Percentiles rank a stretch among this genome's conserved stretches.
phyloP scores from a whole-genome alignment of 164 flowering plant genomes.

The Warburgia ugandensis region DNA sequence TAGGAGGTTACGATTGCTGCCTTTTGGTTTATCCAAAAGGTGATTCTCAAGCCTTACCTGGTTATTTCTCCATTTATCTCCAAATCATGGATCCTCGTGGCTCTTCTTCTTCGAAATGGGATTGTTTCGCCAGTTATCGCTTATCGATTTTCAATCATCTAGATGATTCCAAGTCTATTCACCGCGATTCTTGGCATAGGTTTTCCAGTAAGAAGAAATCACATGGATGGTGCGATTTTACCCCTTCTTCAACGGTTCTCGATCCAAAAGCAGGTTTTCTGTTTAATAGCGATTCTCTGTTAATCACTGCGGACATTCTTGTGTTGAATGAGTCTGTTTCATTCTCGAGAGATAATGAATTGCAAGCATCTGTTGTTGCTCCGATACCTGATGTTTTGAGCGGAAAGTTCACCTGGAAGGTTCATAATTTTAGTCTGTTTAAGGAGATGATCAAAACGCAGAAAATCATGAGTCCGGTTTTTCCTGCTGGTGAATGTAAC shows the following conservation, averaged over 20 bases:
- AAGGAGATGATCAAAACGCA: conserved; percentile 95
- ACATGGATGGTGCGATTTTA: conserved; percentile 97
- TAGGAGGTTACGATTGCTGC: conserved; percentile 90
- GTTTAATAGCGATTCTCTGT: conserved; percentile 38
- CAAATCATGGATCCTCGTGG: conserved; percentile 90
- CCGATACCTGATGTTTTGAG: conserved; percentile 60
- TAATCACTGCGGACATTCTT: conserved; percentile 79
- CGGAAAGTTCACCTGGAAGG: conserved; percentile 95
- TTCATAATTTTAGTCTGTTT: conserved; percentile 82
- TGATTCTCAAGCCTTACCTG: conserved; percentile 89
- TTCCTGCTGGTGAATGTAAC: conserved; percentile 92
- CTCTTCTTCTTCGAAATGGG: conserved; percentile 80
- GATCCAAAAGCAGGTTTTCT: conserved; percentile 64
- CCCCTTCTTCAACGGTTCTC: conserved; percentile 52
- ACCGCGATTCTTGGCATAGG: conserved; percentile 88
- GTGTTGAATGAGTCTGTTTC: conserved; percentile 66
- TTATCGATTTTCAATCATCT: conserved; percentile 52
- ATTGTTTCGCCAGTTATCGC: conserved; percentile 82
- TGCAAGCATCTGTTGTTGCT: conserved; percentile 11
- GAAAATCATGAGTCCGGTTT: conserved; percentile 95
- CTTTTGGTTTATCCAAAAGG: conserved; percentile 86
- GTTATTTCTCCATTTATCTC: conserved; percentile 74
- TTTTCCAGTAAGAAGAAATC: conserved; percentile 90
- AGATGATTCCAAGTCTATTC: conserved; percentile 64
- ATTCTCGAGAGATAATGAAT: conserved; percentile 52